Conservation (phyloP, 148 eudicot species). For the Dianthus caryophyllus region DNA sequence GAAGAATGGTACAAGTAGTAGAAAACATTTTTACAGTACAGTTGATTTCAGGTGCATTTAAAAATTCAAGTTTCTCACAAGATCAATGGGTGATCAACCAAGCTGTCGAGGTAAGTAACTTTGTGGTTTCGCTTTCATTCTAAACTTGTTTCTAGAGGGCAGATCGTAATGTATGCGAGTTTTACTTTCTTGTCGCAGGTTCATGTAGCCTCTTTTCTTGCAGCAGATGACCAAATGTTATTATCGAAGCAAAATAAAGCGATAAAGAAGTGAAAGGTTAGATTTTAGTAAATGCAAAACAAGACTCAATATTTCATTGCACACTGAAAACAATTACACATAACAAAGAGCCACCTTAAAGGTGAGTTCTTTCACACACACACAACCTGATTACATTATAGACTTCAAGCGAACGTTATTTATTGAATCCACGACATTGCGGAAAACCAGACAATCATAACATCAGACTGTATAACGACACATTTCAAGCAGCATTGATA, state of each 20-base stretch:
- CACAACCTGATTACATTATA: not conserved
- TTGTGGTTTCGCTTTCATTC: not conserved
- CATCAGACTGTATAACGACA: not conserved
- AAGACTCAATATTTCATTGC: conserved; percentile 14
- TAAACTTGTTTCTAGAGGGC: not conserved
- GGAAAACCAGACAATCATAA: not conserved
- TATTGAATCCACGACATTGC: not conserved
- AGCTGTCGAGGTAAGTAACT: not conserved
- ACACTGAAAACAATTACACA: conserved; percentile 6
- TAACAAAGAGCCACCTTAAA: not conserved
- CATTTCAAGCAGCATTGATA: conserved; percentile 28
- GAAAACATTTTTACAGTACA: not conserved
- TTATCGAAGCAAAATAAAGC: too few relatives aligned
- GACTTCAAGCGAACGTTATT: not conserved
- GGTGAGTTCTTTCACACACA: not conserved
- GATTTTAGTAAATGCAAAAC: not conserved
- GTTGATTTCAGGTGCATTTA: not conserved
- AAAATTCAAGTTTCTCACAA: not conserved
- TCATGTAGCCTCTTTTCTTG: too few relatives aligned
- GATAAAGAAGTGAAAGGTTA: not conserved
- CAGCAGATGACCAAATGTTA: too few relatives aligned
- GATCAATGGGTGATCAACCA: not conserved
- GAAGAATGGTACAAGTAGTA: not conserved
- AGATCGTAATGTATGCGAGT: not conserved
- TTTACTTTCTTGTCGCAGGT: too few relatives aligned